Evolutionary conservation across 1,284 basidiomycete genomes (phyloP), one percentile per base, ranked within the genome.

Genomic region (Moniliella sp.): DNA sequence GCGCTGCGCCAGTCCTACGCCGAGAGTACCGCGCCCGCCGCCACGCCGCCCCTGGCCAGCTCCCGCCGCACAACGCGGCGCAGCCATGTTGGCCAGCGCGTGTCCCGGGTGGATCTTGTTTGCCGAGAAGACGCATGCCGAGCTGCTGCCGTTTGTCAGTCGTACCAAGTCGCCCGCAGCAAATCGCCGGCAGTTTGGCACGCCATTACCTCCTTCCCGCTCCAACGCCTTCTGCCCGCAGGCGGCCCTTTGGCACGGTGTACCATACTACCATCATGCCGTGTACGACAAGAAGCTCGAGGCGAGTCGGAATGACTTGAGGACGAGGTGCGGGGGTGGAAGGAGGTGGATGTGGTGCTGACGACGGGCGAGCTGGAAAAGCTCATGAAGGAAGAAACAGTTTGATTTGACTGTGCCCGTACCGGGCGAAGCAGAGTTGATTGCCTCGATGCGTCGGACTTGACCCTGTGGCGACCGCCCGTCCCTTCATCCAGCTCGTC

Each of bases 101-200:
- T 97, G 91, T 64, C 91, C 91, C 0, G 91, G 91, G 15, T 97
- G 91, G 91, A 78, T 97, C 35, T 97, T 88, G 61, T 97, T 94
- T 56, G 88, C 86, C 11, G 91, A 97, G 64, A 99, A 97, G 67
- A 78, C 88, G 0, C 88, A 93, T 30, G 45, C 38, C 25, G 86
- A 91, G 58, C 76, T 99, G 67, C 61, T 99, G 7, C 82, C 83
- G 1, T 82, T 84, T 49, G 76, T 99, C 36, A 73, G 78, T 28
- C 67, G 67, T 15, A 81, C 80, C 25, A 83, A 91, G 64, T 88
- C 81, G 50, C 78, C n/a, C 83, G 5, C 86, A 94, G 61, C 84
- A 84, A 48, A 69, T 91, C 31, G 82, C 88, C 71, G 91, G 91
- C 4, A 76, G 77, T 2, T 63, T 99, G 27, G 81, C 86, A 35